Evolutionary conservation across 2,329 filamentous ascomycete genomes (phyloP), one percentile per base, ranked within the genome.

Genomic region (Periconia sp.): DNA sequence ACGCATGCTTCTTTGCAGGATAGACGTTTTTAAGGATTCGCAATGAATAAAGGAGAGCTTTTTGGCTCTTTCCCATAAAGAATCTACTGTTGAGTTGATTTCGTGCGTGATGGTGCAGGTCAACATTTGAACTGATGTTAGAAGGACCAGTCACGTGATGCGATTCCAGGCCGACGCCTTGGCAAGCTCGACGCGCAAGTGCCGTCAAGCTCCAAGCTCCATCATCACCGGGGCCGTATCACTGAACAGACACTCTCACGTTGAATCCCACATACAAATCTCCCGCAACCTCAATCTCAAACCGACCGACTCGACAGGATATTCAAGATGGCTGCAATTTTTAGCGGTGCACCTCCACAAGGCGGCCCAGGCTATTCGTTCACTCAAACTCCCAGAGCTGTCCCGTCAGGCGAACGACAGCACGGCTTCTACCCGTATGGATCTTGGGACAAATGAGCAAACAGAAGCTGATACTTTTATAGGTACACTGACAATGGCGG

Each of bases 401-500:
- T 72, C 51, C 76, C 79, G 55, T 77, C 77, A 56, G 77, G 77
- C 68, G 75, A 77, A 59, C 78, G 81, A 66, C 80, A 94, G 80
- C 92, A 95, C 78, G 85, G 87, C 66, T 97, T 97, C 80, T 92
- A 96, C 78, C 92, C 93, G 92, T 96, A 84, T 70, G 89, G 41
- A 15, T 31, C 14, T 19, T 27, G 17, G 5, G 8, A 47, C 27
- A 15, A 18, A 14, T 35, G 18, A 15, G n/a, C 19, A 9, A 46
- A 50, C 37, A 19, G 19, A 31, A 49, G 60, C 40, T 59, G 54
- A 44, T 27, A 15, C 9, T 27, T 15, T 19, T 11, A n/a, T 44
- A 94, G 90, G 66, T 99, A 99, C 79, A 95, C 94, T 63, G 93
- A 99, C 81, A 99, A 99, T 75, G 94, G 94, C 65, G 94, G 94